Conservation (phyloP, 2,329 filamentous ascomycete genomes). For the Colletotrichum sp. region DNA sequence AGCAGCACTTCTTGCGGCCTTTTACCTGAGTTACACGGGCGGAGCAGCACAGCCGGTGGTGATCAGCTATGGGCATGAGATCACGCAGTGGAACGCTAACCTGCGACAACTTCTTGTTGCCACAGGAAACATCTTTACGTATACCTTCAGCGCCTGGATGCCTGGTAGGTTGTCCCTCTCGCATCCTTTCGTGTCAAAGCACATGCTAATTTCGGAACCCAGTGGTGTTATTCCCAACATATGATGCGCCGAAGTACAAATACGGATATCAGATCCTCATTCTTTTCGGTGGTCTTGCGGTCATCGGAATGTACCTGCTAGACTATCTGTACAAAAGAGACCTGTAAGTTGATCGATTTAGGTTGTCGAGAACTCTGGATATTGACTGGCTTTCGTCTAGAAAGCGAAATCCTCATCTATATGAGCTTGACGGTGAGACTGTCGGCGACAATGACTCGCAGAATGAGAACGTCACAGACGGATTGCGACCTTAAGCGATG, state of each 20-base stretch:
- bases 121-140: neutral
- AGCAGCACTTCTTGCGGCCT: conserved; percentile 1
- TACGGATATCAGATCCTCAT: conserved; percentile 38
- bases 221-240: conserved; percentile 35
- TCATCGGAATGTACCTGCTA: conserved; percentile 12
- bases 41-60: neutral
- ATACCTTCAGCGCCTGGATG: conserved; percentile 1
- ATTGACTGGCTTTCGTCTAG: neutral
- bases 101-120: conserved; percentile 2
- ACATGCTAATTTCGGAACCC: neutral
- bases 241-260: conserved; percentile 36
- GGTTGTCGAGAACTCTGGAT: no score
- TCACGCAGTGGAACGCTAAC: conserved; percentile 1
- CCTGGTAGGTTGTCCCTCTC: neutral
- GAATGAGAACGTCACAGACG: neutral
- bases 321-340: neutral
- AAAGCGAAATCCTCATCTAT: neutral
- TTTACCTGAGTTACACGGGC: neutral
- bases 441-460: neutral
- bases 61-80: conserved; percentile 1
- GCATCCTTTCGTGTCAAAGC: neutral
- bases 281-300: conserved; percentile 32
- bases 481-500: neutral
- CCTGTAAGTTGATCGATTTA: neutral
- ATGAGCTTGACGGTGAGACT: neutral